Evolutionary conservation across 179 eudicot species (phyloP), one percentile per base, ranked within the genome.

Genomic region (Actinidia chinensis): DNA sequence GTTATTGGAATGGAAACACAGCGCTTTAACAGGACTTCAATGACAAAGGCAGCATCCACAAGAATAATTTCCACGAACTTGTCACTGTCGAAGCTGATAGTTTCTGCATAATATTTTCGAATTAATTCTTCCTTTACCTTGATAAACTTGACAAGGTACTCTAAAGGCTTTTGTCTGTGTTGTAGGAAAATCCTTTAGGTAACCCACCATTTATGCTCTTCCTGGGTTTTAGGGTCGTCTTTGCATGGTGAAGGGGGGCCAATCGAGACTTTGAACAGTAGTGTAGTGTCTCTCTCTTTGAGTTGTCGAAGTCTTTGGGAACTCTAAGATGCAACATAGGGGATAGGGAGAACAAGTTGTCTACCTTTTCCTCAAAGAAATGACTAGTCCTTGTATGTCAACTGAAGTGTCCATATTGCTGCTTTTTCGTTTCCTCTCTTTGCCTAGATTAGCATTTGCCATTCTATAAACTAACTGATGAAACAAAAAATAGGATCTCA

Each of bases 51-150:
- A 23, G 33, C 25, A 3, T 60, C 15, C 33, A 60, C 36, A 23
- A 60, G 65, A 23, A 85, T 63, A 80, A 85, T 82, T 48, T 82
- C 75, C 0, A 77, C 76, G 65, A 85, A 85, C 0, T 82, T 80
- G 13, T 65, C 58, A 18, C 85, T 85, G 54, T 56, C 65, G 4
- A 85, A 43, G 20, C 10, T 22, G 52, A 78, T 25, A 23, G 6
- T 43, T 42, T 82, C 87, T 51, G 52, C 72, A 66, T 85, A 85
- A 70, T 46, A 85, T 36, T 80, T 68, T 59, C 84, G 80, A 42
- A 75, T 78, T 22, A 56, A 36, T 1, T 74, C 47, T 75, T 85
- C 85, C 77, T 80, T 75, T 1, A 22, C 75, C 44, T 75, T 82
- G 3, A 85, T 58, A 6, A 73, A 70, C 6, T 11, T 58, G 28